Evolutionary conservation across 768 basidiomycete species (phyloP), one percentile per base, ranked within the genome.

Genomic region (Boletus barrowsii): DNA sequence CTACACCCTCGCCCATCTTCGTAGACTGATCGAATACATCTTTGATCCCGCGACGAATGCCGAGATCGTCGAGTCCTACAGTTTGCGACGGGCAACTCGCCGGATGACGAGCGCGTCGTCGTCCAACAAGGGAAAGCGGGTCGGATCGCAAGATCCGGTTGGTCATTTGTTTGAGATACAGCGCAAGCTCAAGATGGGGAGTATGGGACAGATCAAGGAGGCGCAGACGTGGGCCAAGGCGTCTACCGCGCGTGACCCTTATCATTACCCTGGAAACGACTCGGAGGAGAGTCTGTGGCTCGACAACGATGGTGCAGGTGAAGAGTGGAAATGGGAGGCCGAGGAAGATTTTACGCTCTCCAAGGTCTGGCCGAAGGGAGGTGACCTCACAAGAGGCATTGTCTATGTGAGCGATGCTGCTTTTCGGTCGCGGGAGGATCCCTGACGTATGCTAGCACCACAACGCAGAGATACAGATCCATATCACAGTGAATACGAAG

Each of bases 1-100:
- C 63, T 89, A 88, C 64, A 86, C 84, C 0, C 83, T 90, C 58
- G 73, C 78, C 0, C 86, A 86, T 61, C 72, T 90, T 5, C 80
- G 81, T 39, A 78, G 76, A 43, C 77, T 90, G 44, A 75, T 89
- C 29, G 70, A 78, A 8, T 90, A 82, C 62, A 68, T 87, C 6
- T 89, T 87, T 58, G 54, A 58, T 47, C 68, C 67, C 3, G 65
- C 69, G 2, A 59, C 35, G 24, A 61, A 71, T 10, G 51, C 44
- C 9, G 68, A 71, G 46, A 62, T 70, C 33, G 39, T 54, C 22
- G 61, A 57, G 32, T 49, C 61, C 11, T 59, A 61, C 24, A 53
- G 26, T 11, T 20, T 64, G 17, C 62, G 68, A 24, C 61, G 61
- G 41, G 2, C 51, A 11, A 37, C 58, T n/a, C 57, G 76, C 74